A percentile compares a stretch with the other conserved stretches of the same genome.
Evolutionary conservation across 106 monocot species (phyloP).

Genomic region (Hemerocallis citrina): DNA sequence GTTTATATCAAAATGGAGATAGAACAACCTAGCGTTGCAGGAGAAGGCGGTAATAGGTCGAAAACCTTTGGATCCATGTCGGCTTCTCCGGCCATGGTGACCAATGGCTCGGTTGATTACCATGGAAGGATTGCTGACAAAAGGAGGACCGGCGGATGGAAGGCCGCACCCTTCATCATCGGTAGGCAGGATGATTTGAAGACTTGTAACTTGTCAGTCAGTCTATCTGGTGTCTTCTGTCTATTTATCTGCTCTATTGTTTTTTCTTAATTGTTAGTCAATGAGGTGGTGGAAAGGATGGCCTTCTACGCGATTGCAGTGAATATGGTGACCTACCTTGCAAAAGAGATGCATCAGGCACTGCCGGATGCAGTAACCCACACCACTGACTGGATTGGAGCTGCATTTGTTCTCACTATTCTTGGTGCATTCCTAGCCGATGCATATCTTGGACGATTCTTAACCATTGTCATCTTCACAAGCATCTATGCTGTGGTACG

Average conservation of each 20-base stretch:
- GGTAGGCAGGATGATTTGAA: slow-evolving; percentile 3
- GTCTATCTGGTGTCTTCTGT: not conserved
- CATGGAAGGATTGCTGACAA: slow-evolving; percentile 18
- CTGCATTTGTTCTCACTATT: slow-evolving; percentile 28
- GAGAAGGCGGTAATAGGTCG: not conserved
- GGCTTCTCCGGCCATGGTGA: slow-evolving; percentile 5
- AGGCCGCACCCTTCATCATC: slow-evolving; percentile 23
- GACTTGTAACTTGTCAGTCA: not conserved
- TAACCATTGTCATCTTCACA: slow-evolving; percentile 34
- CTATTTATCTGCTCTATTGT: not conserved
- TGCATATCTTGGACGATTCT: slow-evolving; percentile 38
- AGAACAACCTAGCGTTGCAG: not conserved
- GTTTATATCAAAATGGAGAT: slow-evolving; percentile 3
- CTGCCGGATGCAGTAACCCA: slow-evolving; percentile 23
- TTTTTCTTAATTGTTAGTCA: slow-evolving; percentile 11
- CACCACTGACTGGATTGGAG: slow-evolving; percentile 33
- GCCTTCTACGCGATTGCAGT: slow-evolving; percentile 29
- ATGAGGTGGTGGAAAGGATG: slow-evolving; percentile 48
- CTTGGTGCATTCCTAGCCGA: slow-evolving; percentile 48
- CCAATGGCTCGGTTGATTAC: slow-evolving; percentile 18
- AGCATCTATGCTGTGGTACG: slow-evolving; percentile 29
- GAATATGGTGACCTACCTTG: slow-evolving; percentile 32
- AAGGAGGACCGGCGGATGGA: slow-evolving; percentile 21
- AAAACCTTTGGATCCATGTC: not conserved
- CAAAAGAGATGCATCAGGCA: slow-evolving; percentile 17